Evolutionary conservation across 768 basidiomycete genomes (phyloP).

Genomic region (Collybia sordida): DNA sequence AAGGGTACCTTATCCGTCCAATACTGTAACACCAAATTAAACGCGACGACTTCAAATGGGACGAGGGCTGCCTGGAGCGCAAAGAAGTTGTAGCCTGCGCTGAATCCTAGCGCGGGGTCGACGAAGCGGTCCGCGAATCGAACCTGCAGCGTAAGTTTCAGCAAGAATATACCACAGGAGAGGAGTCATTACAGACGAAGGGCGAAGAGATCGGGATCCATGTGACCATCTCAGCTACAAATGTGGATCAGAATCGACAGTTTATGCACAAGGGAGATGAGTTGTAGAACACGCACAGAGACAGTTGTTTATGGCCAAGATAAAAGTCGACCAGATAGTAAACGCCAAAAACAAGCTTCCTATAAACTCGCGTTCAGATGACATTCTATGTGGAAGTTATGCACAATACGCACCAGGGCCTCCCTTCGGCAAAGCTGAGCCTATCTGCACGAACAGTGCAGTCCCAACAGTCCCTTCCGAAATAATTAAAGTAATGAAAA

Average conservation of each 20-base stretch:
- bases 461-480: slow-evolving; percentile 67
- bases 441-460: slow-evolving; percentile 75
- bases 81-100: slow-evolving; percentile 59
- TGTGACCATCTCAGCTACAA: slow-evolving; percentile 76
- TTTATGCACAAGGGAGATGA: background rate
- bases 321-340: slow-evolving; percentile 47
- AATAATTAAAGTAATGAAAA: background rate
- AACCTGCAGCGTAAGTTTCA: slow-evolving; percentile 26
- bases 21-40: slow-evolving; percentile 50
- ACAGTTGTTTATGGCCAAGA: slow-evolving; percentile 50
- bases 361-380: slow-evolving; percentile 14
- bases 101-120: slow-evolving; percentile 56
- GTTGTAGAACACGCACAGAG: slow-evolving; percentile 31
- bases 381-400: slow-evolving; percentile 30
- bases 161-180: background rate
- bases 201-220: slow-evolving; percentile 79
- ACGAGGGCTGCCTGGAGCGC: slow-evolving; percentile 44
- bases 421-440: slow-evolving; percentile 53
- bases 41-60: slow-evolving; percentile 54
- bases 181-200: slow-evolving; percentile 43
- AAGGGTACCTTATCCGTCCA: slow-evolving; percentile 53
- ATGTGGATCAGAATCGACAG: background rate
- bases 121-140: slow-evolving; percentile 62
- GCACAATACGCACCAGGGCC: slow-evolving; percentile 53
- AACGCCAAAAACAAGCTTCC: slow-evolving; percentile 52